Base-by-base conservation (phyloP, 768 basidiomycete genomes). In the Tylopilus sp. region DNA sequence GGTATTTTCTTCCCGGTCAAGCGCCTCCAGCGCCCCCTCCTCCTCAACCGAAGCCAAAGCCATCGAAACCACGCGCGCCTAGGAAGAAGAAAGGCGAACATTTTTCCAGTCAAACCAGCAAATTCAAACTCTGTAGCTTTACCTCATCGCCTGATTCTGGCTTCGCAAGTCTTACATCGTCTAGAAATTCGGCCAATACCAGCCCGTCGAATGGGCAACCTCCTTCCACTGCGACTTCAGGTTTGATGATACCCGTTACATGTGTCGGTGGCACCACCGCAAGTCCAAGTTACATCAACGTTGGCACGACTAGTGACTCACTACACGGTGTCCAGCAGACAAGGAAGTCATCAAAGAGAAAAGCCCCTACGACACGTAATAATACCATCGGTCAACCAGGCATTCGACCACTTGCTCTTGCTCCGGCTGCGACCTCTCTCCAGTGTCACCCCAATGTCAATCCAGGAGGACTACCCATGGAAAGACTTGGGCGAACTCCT, bases 1-100 rank as follows among this genome's bases (percentile, higher is more conserved):
- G 65, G 3, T 57, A 65, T 28, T 84, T 81, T 61, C 74, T 85
- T 33, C 83, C 83, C n/a, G 83, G 83, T 8, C 83, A 84, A 61
- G 69, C 63, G 0, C 60, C 64, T 12, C 57, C n/a, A n/a, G n/a
- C n/a, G n/a, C n/a, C 54, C 41, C 30, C 50, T 4, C 62, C 66
- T 8, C 30, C 49, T 3, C 60, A 62, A 6, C 57, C 57, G 3
- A 67, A 60, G 41, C 65, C 58, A 46, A 72, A 64, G 54, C 54
- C 63, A 38, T 59, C 57, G 49, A 65, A 65, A 54, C 57, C 63
- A 4, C 61, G 58, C 16, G 55, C 65, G 38, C 59, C 60, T 6
- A 56, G 63, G 52, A 71, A 70, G 64, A 66, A 71, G 62, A 71
- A 64, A 52, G 71, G 69, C 53, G 29, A 55, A 11, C 73, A 73